Evolutionary conservation across 345 rosid genomes (phyloP), one percentile per base, ranked within the genome.

Genomic region (Brassica rapa): DNA sequence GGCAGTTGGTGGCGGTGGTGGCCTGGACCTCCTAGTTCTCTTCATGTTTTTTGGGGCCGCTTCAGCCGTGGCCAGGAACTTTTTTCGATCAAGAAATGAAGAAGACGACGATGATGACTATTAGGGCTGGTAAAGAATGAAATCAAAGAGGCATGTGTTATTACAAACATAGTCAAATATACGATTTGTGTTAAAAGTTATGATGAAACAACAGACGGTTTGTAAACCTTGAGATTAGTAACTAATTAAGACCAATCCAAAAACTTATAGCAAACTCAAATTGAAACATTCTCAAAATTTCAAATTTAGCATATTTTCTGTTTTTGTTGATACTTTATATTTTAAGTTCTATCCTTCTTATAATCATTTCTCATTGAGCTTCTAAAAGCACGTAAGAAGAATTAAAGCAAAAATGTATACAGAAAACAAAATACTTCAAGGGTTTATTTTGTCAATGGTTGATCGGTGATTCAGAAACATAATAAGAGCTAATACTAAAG

Each of bases 1-100:
- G 30, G 98, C 93, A 5, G 62, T 94, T 10, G 97, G 98, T 32
- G 56, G 80, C 14, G 97, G 98, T 24, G 97, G 95, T 59, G 98
- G 98, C 14, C 89, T 92, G 9, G 98, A 94, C 9, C 62, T 74
- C 60, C 12, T 91, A 8, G 80, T 75, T 53, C 80, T 94, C 57
- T 94, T 94, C 83, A 3, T 94, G 86, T 82, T 92, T 78, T 78
- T 91, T 10, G 98, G 98, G 73, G 97, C 95, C 9, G 88, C 80
- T 30, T 89, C 97, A 24, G 97, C 97, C 57, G 88, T 92, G 7
- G 78, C 88, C 49, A 86, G 90, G 83, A 89, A 82, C 79, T 78
- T 91, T 82, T 29, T 80, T 4, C 82, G 93, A 70, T 83, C 97
- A 75, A 86, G 85, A 86, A 86, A 87, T 23, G 91, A 90, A 1